Percentiles rank a stretch among this genome's conserved stretches.
phyloP scores from a whole-genome alignment of 495 filamentous ascomycete genomes.

The Neurospora intermedia region DNA sequence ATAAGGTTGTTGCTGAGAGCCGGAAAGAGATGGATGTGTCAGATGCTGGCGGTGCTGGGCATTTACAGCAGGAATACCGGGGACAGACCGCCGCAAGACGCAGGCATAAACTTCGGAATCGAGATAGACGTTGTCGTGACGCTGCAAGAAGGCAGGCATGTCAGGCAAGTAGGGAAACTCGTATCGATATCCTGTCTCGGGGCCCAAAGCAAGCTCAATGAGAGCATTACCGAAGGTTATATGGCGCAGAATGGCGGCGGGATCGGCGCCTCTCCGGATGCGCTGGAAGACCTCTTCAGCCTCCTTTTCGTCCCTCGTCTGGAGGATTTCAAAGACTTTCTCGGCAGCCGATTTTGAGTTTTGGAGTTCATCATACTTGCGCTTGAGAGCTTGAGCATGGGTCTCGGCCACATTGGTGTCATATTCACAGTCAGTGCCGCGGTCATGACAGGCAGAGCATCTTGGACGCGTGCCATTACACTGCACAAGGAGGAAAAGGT shows the following conservation, averaged over 20 bases:
- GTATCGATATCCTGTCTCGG: conserved; percentile 28
- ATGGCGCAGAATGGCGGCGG: conserved; percentile 23
- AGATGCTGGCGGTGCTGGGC: neutral
- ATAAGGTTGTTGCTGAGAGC: neutral
- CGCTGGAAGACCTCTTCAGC: conserved; percentile 26
- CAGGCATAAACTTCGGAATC: conserved; percentile 27
- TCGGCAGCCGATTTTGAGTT: conserved; percentile 22
- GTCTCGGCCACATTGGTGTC: conserved; percentile 29
- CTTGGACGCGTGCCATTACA: conserved; percentile 28
- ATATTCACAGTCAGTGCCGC: conserved; percentile 26
- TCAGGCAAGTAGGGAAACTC: conserved; percentile 29
- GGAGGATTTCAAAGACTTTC: conserved; percentile 25
- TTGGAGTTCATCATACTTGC: conserved; percentile 29
- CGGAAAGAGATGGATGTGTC: neutral
- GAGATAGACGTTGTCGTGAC: conserved; percentile 25
- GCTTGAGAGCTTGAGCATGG: conserved; percentile 30
- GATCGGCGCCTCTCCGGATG: conserved; percentile 27
- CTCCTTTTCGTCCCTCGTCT: conserved; percentile 21
- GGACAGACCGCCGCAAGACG: neutral
- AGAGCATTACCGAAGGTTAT: conserved; percentile 30
- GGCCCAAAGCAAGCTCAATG: conserved; percentile 25
- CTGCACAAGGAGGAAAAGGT: conserved; percentile 11
- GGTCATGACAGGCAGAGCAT: conserved; percentile 26
- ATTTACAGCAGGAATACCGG: neutral
- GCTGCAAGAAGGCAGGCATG: conserved; percentile 25